Evolutionary conservation across 805 yeast species (phyloP), one percentile per base, ranked within the genome.

Genomic region (Wickerhamomyces chaumierensis): DNA sequence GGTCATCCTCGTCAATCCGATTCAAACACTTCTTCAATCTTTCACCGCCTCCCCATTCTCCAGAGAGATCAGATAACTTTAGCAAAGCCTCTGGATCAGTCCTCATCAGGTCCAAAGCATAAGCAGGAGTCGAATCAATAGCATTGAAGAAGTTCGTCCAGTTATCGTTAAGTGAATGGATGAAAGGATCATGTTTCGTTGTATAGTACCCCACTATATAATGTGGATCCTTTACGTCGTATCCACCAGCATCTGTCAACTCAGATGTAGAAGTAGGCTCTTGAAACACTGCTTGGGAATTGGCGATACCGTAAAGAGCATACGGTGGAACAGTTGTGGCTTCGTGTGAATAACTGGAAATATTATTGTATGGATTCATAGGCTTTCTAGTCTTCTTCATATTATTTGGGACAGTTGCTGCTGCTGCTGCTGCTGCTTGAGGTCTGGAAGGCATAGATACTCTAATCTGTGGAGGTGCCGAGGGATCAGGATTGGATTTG

Each of bases 21-120:
- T 53, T 53, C 44, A 78, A 69, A 21, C 77, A 72, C 35, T 60
- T 63, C 39, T 70, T 68, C 43, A 83, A 61, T 42, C 87, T 58
- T 40, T 71, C 71, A 40, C 71, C 84, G 31, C 94, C 94, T 28
- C 78, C 78, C 92, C 92, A 83, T 17, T 67, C 60, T 1, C 70
- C 68, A 33, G 69, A 64, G 37, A 76, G 55, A 39, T 68, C 70
- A 3, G 64, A 60, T 25, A 61, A 59, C 40, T 47, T 43, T 16
- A 52, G 55, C 18, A 48, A 38, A 3, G 51, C 52, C 23, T 52
- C 53, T 11, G 18, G 13, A 34, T 54, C 57, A 13, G 39, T 36
- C 17, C 39, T 38, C 35, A 51, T 38, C 1, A 50, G 43, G 14
- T 55, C 56, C 29, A 50, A 49, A 2, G 56, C 47, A 38, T 42